These are phyloP conservation scores for Globisporangium cederbergense DNA, from an alignment of 352 stramenopile species.

Conservation along the genomic window DNA sequence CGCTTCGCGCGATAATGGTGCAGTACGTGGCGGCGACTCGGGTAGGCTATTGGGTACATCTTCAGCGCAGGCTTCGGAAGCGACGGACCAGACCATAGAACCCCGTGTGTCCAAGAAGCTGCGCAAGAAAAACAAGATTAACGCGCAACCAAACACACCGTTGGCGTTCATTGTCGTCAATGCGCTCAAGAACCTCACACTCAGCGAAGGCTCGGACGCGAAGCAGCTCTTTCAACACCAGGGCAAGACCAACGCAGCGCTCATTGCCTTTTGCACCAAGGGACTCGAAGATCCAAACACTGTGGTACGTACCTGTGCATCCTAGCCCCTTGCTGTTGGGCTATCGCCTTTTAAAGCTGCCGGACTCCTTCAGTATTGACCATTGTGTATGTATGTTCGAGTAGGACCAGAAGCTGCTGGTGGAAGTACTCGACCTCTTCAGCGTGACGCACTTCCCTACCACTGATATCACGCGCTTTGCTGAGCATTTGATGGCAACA, in stretches of 20 bases:
- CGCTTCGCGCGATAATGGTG: not conserved
- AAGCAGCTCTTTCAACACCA: constrained; percentile 1
- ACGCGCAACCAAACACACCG: constrained; percentile 41
- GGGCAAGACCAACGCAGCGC: not conserved
- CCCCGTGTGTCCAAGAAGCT: constrained; percentile 3
- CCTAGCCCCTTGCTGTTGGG: too few species aligned
- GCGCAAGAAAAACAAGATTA: constrained; percentile 27
- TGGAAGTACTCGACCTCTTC: constrained; percentile 60
- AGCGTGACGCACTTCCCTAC: constrained; percentile 23
- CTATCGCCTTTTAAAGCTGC: too few species aligned
- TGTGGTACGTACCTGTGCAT: not conserved
- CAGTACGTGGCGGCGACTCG: not conserved
- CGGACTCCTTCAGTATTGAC: not conserved
- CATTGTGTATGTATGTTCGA: not conserved
- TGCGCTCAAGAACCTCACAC: constrained; percentile 42
- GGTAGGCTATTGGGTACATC: not conserved
- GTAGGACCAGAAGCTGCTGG: constrained; percentile 54
- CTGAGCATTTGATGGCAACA: constrained; percentile 22
- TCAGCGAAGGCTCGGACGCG: not conserved
- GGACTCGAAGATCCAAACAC: not conserved
- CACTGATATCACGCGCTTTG: constrained; percentile 18
- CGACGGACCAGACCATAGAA: not conserved
- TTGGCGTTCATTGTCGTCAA: constrained; percentile 58
- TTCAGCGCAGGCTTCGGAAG: not conserved
- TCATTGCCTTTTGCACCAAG: constrained; percentile 9